These are phyloP conservation scores for Fusarium mangiferae DNA, from an alignment of 2,329 filamentous ascomycete genomes.

Conservation along the genomic window DNA sequence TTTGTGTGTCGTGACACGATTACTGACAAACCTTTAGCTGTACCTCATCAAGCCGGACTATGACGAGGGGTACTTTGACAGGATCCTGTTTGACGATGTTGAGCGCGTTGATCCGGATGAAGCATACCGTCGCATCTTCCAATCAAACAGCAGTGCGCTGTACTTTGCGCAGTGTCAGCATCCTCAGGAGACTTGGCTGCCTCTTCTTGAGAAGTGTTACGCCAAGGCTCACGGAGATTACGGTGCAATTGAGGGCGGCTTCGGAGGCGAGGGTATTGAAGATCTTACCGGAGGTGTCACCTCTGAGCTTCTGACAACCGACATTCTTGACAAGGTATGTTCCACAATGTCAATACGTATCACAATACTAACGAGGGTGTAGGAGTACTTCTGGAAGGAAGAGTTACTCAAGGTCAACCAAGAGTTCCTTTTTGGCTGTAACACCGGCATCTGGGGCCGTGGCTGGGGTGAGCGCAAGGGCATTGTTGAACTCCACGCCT, in stretches of 20 bases:
- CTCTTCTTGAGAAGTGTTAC: constrained; percentile 82
- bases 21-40: constrained; percentile 46
- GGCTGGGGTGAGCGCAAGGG: constrained; percentile 60
- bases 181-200: constrained; percentile 83
- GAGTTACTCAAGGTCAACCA: constrained; percentile 82
- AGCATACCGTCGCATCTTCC: constrained; percentile 75
- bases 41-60: constrained; percentile 69
- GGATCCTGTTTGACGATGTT: constrained; percentile 55
- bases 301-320: constrained; percentile 71
- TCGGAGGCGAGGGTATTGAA: constrained; percentile 68
- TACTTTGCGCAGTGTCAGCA: constrained; percentile 82
- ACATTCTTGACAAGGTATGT: constrained; percentile 77
- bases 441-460: constrained; percentile 55
- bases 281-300: constrained; percentile 74
- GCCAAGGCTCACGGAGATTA: constrained; percentile 86
- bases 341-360: fast-evolving
- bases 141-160: constrained; percentile 78
- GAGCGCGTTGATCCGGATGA: constrained; percentile 64
- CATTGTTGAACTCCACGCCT: constrained; percentile 68
- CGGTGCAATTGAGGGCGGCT: constrained; percentile 77
- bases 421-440: constrained; percentile 76
- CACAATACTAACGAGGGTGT: not conserved
- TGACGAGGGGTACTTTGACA: constrained; percentile 64
- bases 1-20: not conserved
- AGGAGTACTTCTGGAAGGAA: constrained; percentile 75